Evolutionary conservation across 352 stramenopile genomes (phyloP).

Genomic region (Pythium utonaiense): DNA sequence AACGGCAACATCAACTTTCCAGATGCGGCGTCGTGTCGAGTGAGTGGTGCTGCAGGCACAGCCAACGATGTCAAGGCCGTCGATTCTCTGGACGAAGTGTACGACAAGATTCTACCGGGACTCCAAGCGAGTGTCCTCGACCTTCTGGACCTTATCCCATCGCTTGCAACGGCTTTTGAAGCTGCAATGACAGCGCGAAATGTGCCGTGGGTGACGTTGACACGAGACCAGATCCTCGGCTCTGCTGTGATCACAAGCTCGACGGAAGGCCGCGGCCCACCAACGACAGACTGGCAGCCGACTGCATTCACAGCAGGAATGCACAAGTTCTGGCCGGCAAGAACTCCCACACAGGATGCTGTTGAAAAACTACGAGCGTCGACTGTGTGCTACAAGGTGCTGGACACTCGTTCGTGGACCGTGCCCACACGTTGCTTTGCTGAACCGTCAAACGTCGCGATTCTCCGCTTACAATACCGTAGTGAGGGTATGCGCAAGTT

Average conservation of each 20-base stretch:
- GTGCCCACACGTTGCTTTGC: slow-evolving; percentile 32
- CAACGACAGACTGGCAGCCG: slow-evolving; percentile 24
- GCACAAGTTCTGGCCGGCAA: slow-evolving; percentile 41
- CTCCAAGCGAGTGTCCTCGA: slow-evolving; percentile 24
- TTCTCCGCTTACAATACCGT: slow-evolving; percentile 13
- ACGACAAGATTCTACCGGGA: slow-evolving; percentile 35
- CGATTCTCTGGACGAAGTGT: slow-evolving; percentile 30
- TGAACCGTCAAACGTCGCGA: slow-evolving; percentile 25
- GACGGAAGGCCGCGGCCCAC: slow-evolving; percentile 26
- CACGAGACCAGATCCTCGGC: slow-evolving; percentile 25
- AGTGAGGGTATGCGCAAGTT: slow-evolving; percentile 39
- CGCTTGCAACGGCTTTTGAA: slow-evolving; percentile 15
- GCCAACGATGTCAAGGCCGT: slow-evolving; percentile 5
- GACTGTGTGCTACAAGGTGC: slow-evolving; percentile 39
- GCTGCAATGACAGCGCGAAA: slow-evolving; percentile 15
- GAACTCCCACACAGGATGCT: slow-evolving; percentile 25
- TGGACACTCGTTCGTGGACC: slow-evolving; percentile 32
- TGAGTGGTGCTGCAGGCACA: slow-evolving; percentile 22
- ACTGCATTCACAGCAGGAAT: slow-evolving; percentile 31
- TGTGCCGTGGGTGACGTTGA: slow-evolving; percentile 15
- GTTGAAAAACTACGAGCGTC: slow-evolving; percentile 24
- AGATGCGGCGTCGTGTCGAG: slow-evolving; percentile 29
- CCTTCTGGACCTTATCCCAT: slow-evolving; percentile 27
- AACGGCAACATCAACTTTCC: slow-evolving; percentile 40
- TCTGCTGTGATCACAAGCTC: slow-evolving; percentile 23